Evolutionary conservation across 805 yeast genomes (phyloP).

Genomic region (Dipodascopsis uninucleata): DNA sequence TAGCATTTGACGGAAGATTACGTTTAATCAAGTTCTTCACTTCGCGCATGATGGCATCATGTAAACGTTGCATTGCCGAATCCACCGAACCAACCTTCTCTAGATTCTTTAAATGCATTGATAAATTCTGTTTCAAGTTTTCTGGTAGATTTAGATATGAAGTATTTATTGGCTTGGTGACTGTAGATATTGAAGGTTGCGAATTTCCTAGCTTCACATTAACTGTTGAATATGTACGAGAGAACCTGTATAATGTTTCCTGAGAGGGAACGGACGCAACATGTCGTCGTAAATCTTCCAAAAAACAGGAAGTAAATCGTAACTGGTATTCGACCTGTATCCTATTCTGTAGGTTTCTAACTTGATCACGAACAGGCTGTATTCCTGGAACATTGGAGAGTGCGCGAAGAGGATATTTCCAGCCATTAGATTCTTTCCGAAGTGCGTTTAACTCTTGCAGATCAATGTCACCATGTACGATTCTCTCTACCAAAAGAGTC

Average conservation of each 20-base stretch:
- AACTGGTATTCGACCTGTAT: slow-evolving; percentile 67
- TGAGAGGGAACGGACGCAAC: slow-evolving; percentile 47
- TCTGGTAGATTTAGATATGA: slow-evolving; percentile 42
- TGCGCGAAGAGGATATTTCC: slow-evolving; percentile 41
- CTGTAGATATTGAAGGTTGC: too few relatives aligned
- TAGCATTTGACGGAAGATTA: slow-evolving; percentile 50
- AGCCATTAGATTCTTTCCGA: slow-evolving; percentile 17
- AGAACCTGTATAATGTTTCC: slow-evolving; percentile 53
- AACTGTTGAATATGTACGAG: slow-evolving; percentile 29
- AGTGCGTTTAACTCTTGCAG: slow-evolving; percentile 20
- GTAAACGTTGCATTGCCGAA: slow-evolving; percentile 60
- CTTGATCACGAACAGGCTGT: slow-evolving; percentile 47
- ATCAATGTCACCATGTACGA: slow-evolving; percentile 51
- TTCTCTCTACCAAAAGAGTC: slow-evolving; percentile 53
- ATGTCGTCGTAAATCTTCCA: slow-evolving; percentile 60
- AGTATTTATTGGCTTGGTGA: slow-evolving; percentile 33
- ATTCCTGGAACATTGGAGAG: slow-evolving; percentile 51
- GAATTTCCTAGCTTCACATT: slow-evolving; percentile 15
- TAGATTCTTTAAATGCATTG: slow-evolving; percentile 51
- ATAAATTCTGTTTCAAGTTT: slow-evolving; percentile 44
- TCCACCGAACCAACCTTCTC: slow-evolving; percentile 31
- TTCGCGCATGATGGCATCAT: slow-evolving; percentile 65
- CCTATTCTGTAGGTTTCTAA: slow-evolving; percentile 54
- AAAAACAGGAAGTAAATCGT: slow-evolving; percentile 51
- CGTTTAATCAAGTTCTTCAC: slow-evolving; percentile 67